Conservation (phyloP, 2,329 filamentous ascomycete genomes). For the Fusarium pilosicola region DNA sequence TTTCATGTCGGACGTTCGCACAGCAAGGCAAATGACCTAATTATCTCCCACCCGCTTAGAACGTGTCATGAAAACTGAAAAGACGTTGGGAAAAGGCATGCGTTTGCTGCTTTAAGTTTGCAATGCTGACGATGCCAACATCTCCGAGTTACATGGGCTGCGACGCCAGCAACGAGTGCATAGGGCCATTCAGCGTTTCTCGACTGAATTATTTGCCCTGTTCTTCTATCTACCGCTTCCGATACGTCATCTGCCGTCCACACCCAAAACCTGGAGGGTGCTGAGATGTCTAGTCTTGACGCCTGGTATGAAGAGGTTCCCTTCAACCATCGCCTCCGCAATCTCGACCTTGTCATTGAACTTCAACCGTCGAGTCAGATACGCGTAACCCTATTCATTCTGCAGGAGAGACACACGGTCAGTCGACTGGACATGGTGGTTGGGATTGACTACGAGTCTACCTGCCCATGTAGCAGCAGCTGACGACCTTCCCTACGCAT, state of each 20-base stretch:
- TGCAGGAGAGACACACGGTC: not conserved
- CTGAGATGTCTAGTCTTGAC: not conserved
- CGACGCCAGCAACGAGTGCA: not conserved
- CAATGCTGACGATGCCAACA: not conserved
- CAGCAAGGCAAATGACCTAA: not conserved
- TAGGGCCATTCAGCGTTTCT: too few relatives aligned
- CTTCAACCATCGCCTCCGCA: not conserved
- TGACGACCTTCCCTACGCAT: not conserved
- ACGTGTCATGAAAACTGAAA: not conserved
- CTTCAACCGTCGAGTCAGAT: not conserved
- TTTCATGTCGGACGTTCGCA: not conserved
- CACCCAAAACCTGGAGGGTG: not conserved
- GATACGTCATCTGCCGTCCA: fast-evolving
- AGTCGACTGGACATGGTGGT: too few relatives aligned
- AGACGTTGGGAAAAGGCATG: fast-evolving
- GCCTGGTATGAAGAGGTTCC: not conserved
- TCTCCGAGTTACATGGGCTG: not conserved
- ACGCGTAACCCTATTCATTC: too few relatives aligned
- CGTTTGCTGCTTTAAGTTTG: too few relatives aligned
- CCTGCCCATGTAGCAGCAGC: too few relatives aligned
- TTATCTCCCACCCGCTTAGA: not conserved
- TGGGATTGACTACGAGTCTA: not conserved
- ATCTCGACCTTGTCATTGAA: not conserved
- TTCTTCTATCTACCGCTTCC: not conserved
- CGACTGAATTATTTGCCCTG: fast-evolving